Base-by-base conservation (phyloP, 2,329 filamentous ascomycete species). In the Apiospora malaysiana region DNA sequence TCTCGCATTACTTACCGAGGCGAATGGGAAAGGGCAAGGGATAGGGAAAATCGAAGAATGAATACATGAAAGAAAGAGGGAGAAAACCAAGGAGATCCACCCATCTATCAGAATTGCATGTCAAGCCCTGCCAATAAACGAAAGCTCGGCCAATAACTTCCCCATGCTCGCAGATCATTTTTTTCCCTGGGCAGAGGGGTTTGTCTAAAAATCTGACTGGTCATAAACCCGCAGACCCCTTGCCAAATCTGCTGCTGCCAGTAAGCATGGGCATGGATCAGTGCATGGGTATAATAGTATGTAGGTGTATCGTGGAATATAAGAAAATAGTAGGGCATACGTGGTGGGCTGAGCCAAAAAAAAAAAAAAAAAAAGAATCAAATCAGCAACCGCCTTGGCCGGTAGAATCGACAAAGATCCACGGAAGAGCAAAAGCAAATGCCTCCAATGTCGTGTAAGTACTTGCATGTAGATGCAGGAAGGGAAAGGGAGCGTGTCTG, bases 151-250 rank as follows among this genome's bases (percentile, higher is more conserved):
- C 51, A 59, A 59, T 59, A n/a, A 59, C 5, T 12, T 12, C 56
- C 56, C 56, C 56, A 63, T 63, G 56, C 27, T 40, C 56, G 21
- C 56, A 63, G 37, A 63, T 63, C 49, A 70, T 68, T 45, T 45
- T 45, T 18, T 43, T n/a, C 66, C 16, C 12, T 12, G 42, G 23
- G 45, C 67, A 69, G 70, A 67, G 70, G 70, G 70, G 68, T 69
- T 69, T 56, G 45, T 63, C 42, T 69, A 69, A 63, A 47, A 71
- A 71, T 66, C 18, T 71, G 70, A 71, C 43, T 43, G 32, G 45
- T 71, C 70, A 67, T 46, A 43, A 25, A 37, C 37, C 23, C 16
- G 37, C 63, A 40, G 18, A 16, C 37, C n/a, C n/a, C 63, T 66
- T 25, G 65, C n/a, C n/a, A 25, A 65, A 56, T 32, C 21, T 32